Evolutionary conservation across 176 grass and related monocot species (phyloP).

Genomic region (Luzula sylvatica): DNA sequence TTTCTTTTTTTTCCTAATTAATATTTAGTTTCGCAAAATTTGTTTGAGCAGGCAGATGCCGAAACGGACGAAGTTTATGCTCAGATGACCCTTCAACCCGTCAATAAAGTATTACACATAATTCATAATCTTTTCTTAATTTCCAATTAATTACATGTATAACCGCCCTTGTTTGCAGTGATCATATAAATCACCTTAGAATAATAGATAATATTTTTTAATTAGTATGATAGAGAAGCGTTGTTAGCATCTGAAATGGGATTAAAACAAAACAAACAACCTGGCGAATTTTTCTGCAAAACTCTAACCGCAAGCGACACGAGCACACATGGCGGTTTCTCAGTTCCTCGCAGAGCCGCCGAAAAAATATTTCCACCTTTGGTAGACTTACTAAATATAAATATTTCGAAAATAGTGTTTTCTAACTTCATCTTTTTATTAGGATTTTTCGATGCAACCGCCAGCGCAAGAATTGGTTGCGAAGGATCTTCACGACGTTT

Average conservation of each 20-base stretch:
- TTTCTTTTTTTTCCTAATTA: not conserved
- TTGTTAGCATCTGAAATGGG: constrained; percentile 90
- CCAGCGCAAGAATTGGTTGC: constrained; percentile 79
- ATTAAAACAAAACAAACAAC: constrained; percentile 95
- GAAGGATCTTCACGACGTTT: constrained; percentile 88
- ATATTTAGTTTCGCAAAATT: not conserved
- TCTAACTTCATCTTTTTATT: constrained; percentile 46
- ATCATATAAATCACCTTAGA: not conserved
- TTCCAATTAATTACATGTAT: not conserved
- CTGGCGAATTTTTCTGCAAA: constrained; percentile 93
- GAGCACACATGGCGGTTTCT: constrained; percentile 95
- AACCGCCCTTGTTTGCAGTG: too few relatives aligned
- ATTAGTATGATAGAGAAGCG: constrained; percentile 91
- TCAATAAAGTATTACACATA: constrained; percentile 57
- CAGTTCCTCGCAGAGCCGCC: constrained; percentile 83
- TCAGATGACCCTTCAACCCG: constrained; percentile 97
- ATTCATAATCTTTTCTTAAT: not conserved
- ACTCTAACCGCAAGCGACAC: constrained; percentile 89
- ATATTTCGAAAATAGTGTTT: constrained; percentile 6
- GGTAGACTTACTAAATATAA: constrained; percentile 33
- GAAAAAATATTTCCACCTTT: constrained; percentile 99
- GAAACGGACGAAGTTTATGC: constrained; percentile 99
- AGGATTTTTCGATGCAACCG: constrained; percentile 99
- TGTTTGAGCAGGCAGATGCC: constrained; percentile 63
- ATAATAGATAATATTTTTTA: constrained; percentile 18